Conservation (phyloP, 768 basidiomycete genomes). For the Lyophyllum shimeji region DNA sequence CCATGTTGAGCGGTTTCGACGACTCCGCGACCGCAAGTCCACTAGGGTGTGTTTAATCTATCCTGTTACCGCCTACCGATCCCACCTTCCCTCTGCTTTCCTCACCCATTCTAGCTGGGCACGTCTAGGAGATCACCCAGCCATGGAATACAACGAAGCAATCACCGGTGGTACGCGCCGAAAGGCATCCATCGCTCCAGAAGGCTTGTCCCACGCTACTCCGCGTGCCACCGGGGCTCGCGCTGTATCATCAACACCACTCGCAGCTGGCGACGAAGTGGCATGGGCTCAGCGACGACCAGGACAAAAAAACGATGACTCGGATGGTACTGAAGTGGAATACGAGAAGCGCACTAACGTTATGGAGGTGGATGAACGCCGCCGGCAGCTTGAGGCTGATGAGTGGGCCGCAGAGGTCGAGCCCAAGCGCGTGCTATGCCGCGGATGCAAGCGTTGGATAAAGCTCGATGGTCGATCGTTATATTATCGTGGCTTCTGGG, state of each 20-base stretch:
- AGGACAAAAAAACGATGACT: neutral
- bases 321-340: neutral
- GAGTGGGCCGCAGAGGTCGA: conserved; percentile 2
- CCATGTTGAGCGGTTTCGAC: neutral
- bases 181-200: neutral
- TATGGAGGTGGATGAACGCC: conserved; percentile 10
- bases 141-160: neutral
- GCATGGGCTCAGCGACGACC: neutral
- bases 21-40: neutral
- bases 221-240: neutral
- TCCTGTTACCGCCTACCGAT: neutral
- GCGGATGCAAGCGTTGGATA: conserved; percentile 10
- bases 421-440: conserved; percentile 8
- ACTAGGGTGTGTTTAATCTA: neutral
- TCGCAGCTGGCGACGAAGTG: neutral
- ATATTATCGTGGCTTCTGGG: conserved; percentile 10
- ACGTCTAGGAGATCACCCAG: neutral
- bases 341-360: conserved; percentile 5
- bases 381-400: conserved; percentile 5
- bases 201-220: neutral
- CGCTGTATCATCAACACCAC: neutral
- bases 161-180: neutral
- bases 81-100: neutral
- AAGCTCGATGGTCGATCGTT: conserved; percentile 11
- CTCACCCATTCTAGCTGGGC: neutral